phyloP scores from a whole-genome alignment of 306 rosid genomes.

The Amphicarpaea edgeworthii region DNA sequence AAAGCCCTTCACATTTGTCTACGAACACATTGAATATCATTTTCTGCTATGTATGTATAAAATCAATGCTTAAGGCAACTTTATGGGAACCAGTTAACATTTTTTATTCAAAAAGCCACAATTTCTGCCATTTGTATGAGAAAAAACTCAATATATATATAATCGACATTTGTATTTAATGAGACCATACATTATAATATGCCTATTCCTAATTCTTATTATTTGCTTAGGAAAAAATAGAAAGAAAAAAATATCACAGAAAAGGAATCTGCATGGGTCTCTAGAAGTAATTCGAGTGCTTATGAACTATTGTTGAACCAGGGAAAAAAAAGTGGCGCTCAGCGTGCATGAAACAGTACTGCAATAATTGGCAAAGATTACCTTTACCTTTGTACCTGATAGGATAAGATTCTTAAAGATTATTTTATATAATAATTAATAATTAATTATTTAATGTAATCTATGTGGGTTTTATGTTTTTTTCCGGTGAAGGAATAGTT shows the following conservation, averaged over 20 bases:
- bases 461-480: conserved; percentile 8
- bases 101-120: conserved; percentile 35
- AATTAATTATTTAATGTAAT: conserved; percentile 30
- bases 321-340: conserved; percentile 33
- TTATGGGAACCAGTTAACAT: conserved; percentile 41
- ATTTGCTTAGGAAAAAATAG: not conserved
- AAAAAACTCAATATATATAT: conserved; percentile 13
- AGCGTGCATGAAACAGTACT: conserved; percentile 44
- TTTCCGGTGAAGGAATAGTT: conserved; percentile 23
- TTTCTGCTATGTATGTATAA: not conserved
- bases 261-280: conserved; percentile 30
- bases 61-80: not conserved
- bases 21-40: conserved; percentile 29
- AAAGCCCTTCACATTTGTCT: conserved; percentile 19
- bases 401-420: conserved; percentile 41
- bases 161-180: not conserved
- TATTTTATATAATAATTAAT: conserved; percentile 21
- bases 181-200: conserved; percentile 2
- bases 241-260: not conserved
- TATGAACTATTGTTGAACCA: conserved; percentile 9
- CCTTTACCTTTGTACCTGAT: conserved; percentile 37
- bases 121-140: conserved; percentile 33
- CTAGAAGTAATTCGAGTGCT: conserved; percentile 26
- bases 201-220: not conserved
- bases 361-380: conserved; percentile 44